phyloP scores from a whole-genome alignment of 441 rosid species.

The Viola pubescens region DNA sequence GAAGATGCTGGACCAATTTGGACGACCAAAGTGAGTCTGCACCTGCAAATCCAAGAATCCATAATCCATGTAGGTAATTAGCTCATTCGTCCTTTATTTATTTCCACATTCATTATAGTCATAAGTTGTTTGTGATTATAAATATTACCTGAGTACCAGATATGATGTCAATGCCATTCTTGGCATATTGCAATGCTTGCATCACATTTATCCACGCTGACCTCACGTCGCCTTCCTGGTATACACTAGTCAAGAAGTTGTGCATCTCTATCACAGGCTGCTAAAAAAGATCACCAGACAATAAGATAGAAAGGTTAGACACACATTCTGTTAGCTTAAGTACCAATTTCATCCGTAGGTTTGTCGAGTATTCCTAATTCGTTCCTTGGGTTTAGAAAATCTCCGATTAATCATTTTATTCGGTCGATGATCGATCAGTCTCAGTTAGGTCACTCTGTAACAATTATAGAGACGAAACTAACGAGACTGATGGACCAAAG shows the following conservation, averaged over 20 bases:
- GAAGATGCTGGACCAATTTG: slow-evolving; percentile 47
- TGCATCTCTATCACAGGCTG: slow-evolving; percentile 35
- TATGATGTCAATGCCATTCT: slow-evolving; percentile 30
- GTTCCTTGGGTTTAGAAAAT: no score
- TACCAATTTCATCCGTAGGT: no score
- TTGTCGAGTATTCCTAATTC: no score
- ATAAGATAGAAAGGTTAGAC: background rate
- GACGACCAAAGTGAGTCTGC: slow-evolving; percentile 40
- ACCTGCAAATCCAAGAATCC: slow-evolving; percentile 24
- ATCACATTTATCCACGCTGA: slow-evolving; percentile 34
- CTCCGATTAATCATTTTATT: no score
- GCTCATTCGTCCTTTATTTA: background rate
- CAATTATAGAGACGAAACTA: no score
- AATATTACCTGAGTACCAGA: slow-evolving; percentile 34
- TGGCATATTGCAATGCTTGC: slow-evolving; percentile 32
- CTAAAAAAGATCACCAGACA: slow-evolving; percentile 1
- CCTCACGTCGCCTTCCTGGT: slow-evolving; percentile 43
- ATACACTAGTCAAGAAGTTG: slow-evolving; percentile 34
- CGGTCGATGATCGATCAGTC: no score
- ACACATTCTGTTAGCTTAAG: no score
- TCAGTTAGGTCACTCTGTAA: no score
- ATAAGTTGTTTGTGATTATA: no score
- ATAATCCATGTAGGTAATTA: no score
- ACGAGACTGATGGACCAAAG: no score
- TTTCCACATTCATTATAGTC: background rate